Evolutionary conservation across 345 rosid species (phyloP).

Genomic region (Psidium guajava): DNA sequence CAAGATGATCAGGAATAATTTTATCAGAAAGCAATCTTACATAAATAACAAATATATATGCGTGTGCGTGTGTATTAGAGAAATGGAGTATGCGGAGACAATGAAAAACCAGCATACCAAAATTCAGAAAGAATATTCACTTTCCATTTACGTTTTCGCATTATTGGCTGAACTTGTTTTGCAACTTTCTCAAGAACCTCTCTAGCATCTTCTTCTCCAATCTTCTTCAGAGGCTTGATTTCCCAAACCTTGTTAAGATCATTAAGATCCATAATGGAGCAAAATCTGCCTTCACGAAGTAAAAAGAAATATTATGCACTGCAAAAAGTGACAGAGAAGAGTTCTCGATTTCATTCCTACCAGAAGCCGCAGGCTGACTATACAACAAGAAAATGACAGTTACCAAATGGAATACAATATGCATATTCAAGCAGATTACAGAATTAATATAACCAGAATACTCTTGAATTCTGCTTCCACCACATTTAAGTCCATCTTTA

Average conservation of each 20-base stretch:
- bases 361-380: not conserved
- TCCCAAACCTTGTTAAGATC: constrained; percentile 80
- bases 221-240: constrained; percentile 55
- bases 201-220: constrained; percentile 64
- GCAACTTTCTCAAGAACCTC: constrained; percentile 54
- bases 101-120: constrained; percentile 16
- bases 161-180: constrained; percentile 53
- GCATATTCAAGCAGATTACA: not conserved
- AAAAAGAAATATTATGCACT: not conserved
- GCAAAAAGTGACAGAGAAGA: not conserved
- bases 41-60: not conserved
- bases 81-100: not conserved
- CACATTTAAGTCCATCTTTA: not conserved
- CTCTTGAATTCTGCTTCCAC: not conserved
- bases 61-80: not conserved
- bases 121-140: constrained; percentile 45
- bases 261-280: constrained; percentile 6
- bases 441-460: not conserved
- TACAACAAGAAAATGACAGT: not conserved
- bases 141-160: constrained; percentile 44
- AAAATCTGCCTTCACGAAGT: not conserved
- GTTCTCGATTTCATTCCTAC: not conserved
- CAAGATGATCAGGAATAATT: not conserved
- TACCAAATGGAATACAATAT: not conserved
- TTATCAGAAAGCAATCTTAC: not conserved